Conservation (phyloP, 768 basidiomycete genomes). For the Phanerodontia chrysosporium region DNA sequence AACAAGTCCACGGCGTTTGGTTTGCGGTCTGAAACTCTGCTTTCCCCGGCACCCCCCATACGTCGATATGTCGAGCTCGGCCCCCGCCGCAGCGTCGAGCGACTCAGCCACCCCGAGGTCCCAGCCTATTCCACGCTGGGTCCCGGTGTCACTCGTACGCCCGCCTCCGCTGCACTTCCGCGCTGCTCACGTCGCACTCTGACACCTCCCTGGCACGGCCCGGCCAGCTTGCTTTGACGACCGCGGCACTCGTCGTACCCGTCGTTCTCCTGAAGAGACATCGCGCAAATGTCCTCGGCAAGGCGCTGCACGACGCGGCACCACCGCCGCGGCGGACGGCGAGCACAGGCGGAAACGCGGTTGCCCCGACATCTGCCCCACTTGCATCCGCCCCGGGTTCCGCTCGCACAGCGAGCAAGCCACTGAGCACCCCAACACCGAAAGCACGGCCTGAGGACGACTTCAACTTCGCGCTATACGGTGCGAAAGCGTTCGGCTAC, state of each 20-base stretch:
- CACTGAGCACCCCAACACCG: not conserved
- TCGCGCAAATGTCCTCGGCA: slow-evolving; percentile 10
- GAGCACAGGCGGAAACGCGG: slow-evolving; percentile 4
- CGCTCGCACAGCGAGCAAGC: not conserved
- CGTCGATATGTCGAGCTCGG: not conserved
- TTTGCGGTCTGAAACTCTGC: not conserved
- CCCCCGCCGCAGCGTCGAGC: not conserved
- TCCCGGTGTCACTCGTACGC: slow-evolving; percentile 28
- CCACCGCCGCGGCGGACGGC: slow-evolving; percentile 18
- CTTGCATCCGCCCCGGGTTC: not conserved
- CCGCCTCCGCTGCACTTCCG: not conserved
- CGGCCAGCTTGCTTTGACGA: slow-evolving; percentile 27
- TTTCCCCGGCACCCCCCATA: not conserved
- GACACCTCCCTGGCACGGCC: not conserved
- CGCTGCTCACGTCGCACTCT: not conserved
- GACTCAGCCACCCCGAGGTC: not conserved
- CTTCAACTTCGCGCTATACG: slow-evolving; percentile 50
- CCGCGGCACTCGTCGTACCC: slow-evolving; percentile 27
- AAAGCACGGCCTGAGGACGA: slow-evolving; percentile 22
- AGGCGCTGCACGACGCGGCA: slow-evolving; percentile 16
- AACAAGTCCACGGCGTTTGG: not conserved
- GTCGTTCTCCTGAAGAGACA: slow-evolving; percentile 27
- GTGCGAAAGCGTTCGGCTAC: slow-evolving; percentile 60
- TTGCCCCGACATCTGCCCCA: not conserved
- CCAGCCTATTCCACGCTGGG: slow-evolving; percentile 24